phyloP scores from a whole-genome alignment of 495 filamentous ascomycete species.

The Penicillium salamii region DNA sequence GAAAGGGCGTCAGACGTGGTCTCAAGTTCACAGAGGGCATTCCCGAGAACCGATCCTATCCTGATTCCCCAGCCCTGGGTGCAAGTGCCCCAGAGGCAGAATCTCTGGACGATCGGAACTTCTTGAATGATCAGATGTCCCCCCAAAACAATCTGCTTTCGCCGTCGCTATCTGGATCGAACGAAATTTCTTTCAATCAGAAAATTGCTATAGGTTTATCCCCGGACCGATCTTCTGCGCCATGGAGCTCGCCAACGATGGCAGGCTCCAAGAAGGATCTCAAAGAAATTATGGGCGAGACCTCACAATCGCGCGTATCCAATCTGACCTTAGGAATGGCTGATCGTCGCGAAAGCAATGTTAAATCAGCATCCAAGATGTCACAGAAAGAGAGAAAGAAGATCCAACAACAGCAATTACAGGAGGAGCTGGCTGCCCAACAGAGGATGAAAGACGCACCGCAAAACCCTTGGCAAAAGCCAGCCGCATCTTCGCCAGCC shows the following conservation, averaged over 20 bases:
- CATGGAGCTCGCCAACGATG: constrained; percentile 61
- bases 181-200: constrained; percentile 21
- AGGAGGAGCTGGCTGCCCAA: constrained; percentile 48
- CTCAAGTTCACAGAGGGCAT: constrained; percentile 10
- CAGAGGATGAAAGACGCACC: constrained; percentile 46
- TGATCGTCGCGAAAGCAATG: constrained; percentile 34
- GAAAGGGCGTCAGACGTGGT: constrained; percentile 30
- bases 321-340: constrained; percentile 71
- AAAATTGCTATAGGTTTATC: constrained; percentile 17
- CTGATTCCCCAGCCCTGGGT: constrained; percentile 28
- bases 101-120: constrained; percentile 30
- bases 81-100: constrained; percentile 28
- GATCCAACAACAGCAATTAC: constrained; percentile 66
- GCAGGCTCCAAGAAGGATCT: constrained; percentile 67
- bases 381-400: constrained; percentile 92
- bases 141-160: constrained; percentile 16
- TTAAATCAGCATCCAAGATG: constrained; percentile 51
- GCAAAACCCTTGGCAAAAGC: constrained; percentile 72
- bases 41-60: constrained; percentile 19
- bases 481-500: constrained; percentile 20
- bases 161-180: constrained; percentile 31
- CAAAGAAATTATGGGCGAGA: constrained; percentile 80
- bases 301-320: constrained; percentile 60
- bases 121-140: constrained; percentile 37
- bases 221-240: constrained; percentile 23